Base-by-base conservation (phyloP, 768 basidiomycete genomes). In the Pleurotus citrinopileatus region DNA sequence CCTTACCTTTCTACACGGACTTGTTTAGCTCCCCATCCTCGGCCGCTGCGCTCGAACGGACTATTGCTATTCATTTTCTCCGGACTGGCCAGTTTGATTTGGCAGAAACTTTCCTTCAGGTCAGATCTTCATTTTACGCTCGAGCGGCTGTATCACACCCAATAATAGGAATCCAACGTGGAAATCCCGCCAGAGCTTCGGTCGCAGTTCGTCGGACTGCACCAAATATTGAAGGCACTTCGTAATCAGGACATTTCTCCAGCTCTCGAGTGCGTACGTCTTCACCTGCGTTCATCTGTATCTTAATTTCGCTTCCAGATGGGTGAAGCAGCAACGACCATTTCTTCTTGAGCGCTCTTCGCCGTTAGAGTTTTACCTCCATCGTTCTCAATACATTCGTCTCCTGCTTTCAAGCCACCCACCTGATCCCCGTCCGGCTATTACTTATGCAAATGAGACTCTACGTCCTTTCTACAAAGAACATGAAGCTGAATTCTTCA, bases 311-410 rank as follows among this genome's bases (percentile, higher is more conserved):
- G 36, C 52, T 27, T n/a, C 23, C 53, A 97, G 94, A 56, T 98
- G 96, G 97, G 82, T 86, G 12, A 72, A 71, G 38, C 74, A 73
- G 51, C 85, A 95, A 62, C 77, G 80, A 25, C 52, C 63, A 2
- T 94, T 91, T 64, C 76, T 97, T 10, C 74, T 74, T 42, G 69
- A 76, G 4, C 85, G 87, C 27, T 81, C 81, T 7, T 96, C 94
- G 1, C 79, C 91, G 0, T 79, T 99, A 9, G 91, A 94, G 60
- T 99, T 96, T 65, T 75, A 87, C 63, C 80, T 98, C 23, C 92
- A 98, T 61, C 89, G 92, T 23, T 94, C 92, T 8, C 87, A 94
- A 66, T 98, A 91, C 66, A 80, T 97, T 52, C 84, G 85, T 3
- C 74, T 96, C 8, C 78, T 95, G 17, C 74, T 89, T 44, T 74